A percentile compares a stretch with the other conserved stretches of the same genome.
Evolutionary conservation across 768 basidiomycete species (phyloP).

Genomic region (Asterophora lycoperdoides): DNA sequence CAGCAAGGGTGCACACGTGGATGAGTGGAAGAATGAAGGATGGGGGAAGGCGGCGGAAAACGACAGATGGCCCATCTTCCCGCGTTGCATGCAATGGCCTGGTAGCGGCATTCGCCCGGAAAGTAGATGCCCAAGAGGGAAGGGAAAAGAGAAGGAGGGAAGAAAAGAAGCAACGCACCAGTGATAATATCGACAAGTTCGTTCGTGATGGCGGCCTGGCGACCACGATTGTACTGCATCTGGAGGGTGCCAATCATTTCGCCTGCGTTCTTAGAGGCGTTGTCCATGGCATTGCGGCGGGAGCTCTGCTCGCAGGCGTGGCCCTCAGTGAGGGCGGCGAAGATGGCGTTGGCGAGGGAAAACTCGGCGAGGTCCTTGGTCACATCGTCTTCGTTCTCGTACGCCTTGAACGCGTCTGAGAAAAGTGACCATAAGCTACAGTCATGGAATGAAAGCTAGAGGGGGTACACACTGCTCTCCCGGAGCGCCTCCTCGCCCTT

Average conservation of each 20-base stretch:
- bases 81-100: too few species aligned
- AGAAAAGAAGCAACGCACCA: constrained; percentile 41
- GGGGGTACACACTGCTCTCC: constrained; percentile 61
- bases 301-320: constrained; percentile 94
- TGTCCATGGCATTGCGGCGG: constrained; percentile 99
- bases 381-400: constrained; percentile 97
- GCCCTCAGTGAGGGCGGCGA: constrained; percentile 87
- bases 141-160: too few species aligned
- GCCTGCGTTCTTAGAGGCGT: constrained; percentile 95
- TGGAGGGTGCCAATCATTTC: constrained; percentile 88
- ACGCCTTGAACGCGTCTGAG: constrained; percentile 84
- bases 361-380: constrained; percentile 94
- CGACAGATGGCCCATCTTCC: too few species aligned
- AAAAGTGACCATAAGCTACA: background rate
- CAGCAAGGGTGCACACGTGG: background rate
- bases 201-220: constrained; percentile 96
- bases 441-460: background rate
- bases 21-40: too few species aligned
- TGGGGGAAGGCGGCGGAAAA: too few species aligned
- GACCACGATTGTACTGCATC: constrained; percentile 98
- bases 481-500: constrained; percentile 78
- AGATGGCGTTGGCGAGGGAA: constrained; percentile 94
- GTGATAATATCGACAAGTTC: constrained; percentile 92
- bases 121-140: too few species aligned
- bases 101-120: too few species aligned